Conservation (phyloP, 768 basidiomycete genomes). For the Boletus sp. region DNA sequence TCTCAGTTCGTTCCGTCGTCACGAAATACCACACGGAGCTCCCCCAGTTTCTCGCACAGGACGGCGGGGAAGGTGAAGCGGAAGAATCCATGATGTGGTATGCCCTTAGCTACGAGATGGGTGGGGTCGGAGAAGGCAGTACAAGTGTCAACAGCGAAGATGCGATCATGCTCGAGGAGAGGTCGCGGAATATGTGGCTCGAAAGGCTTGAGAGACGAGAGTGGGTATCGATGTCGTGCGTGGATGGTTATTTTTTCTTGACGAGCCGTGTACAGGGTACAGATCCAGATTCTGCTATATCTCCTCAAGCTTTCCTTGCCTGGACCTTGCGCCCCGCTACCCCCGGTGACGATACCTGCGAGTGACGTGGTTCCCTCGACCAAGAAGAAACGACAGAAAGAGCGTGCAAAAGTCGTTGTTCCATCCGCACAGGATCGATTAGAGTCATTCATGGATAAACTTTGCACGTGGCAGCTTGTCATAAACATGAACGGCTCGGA, state of each 20-base stretch:
- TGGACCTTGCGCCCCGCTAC: conserved; percentile 34
- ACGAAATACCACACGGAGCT: conserved; percentile 68
- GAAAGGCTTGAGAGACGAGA: conserved; percentile 68
- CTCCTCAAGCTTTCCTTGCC: conserved; percentile 63
- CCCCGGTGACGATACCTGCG: conserved; percentile 24
- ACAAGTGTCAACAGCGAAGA: conserved; percentile 18
- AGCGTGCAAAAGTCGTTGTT: conserved; percentile 20
- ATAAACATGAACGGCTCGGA: conserved; percentile 36
- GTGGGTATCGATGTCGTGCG: conserved; percentile 34
- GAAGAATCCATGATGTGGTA: conserved; percentile 82
- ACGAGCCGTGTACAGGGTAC: conserved; percentile 45
- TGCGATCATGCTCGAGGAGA: conserved; percentile 40
- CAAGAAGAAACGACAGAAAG: conserved; percentile 31
- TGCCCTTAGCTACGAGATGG: conserved; percentile 54
- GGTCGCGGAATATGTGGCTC: conserved; percentile 56
- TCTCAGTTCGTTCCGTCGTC: conserved; percentile 50
- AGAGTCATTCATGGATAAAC: conserved; percentile 74
- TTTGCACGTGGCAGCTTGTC: conserved; percentile 73
- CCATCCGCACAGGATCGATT: conserved; percentile 47
- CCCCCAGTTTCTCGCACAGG: conserved; percentile 53
- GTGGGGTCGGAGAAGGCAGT: conserved; percentile 31
- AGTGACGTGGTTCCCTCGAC: conserved; percentile 26
- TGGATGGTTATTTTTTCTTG: neutral
- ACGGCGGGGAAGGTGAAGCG: conserved; percentile 56
- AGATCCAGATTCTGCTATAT: conserved; percentile 73